Conservation (phyloP, 352 stramenopile genomes). For the Phytophthora multivora region DNA sequence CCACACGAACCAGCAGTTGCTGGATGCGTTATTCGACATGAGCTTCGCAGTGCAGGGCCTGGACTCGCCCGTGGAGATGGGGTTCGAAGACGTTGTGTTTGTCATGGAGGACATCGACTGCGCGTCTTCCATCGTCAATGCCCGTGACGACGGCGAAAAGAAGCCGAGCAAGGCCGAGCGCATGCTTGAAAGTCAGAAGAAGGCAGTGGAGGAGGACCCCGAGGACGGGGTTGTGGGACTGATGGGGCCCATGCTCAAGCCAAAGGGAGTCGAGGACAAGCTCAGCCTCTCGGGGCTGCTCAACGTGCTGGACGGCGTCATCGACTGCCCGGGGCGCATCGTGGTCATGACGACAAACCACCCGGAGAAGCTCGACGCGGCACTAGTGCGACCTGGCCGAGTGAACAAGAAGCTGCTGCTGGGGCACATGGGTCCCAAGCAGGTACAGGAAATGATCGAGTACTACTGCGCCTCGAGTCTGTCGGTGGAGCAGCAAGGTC, state of each 20-base stretch:
- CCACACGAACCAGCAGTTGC: slow-evolving; percentile 81
- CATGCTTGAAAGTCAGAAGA: slow-evolving; percentile 31
- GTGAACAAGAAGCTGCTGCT: slow-evolving; percentile 90
- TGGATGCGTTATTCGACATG: slow-evolving; percentile 84
- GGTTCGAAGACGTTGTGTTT: slow-evolving; percentile 89
- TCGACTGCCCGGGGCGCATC: slow-evolving; percentile 89
- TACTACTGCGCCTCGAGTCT: slow-evolving; percentile 62
- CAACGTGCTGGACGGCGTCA: slow-evolving; percentile 92
- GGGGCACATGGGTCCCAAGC: slow-evolving; percentile 51
- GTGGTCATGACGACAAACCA: slow-evolving; percentile 95
- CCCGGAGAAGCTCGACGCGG: slow-evolving; percentile 92
- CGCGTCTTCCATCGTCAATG: slow-evolving; percentile 77
- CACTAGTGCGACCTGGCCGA: slow-evolving; percentile 89
- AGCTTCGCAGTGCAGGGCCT: slow-evolving; percentile 63
- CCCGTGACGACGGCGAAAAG: slow-evolving; percentile 34
- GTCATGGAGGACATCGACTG: slow-evolving; percentile 92
- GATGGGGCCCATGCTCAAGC: slow-evolving; percentile 35
- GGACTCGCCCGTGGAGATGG: slow-evolving; percentile 68
- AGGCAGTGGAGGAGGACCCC: slow-evolving; percentile 18
- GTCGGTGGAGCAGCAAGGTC: slow-evolving; percentile 20
- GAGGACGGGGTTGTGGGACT: slow-evolving; percentile 12
- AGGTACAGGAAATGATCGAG: slow-evolving; percentile 72
- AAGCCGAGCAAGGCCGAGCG: slow-evolving; percentile 24
- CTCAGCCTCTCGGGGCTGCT: slow-evolving; percentile 86
- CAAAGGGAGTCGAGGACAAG: slow-evolving; percentile 46